phyloP scores from a whole-genome alignment of 108 stramenopile species.

The Cyclotella distinguenda region DNA sequence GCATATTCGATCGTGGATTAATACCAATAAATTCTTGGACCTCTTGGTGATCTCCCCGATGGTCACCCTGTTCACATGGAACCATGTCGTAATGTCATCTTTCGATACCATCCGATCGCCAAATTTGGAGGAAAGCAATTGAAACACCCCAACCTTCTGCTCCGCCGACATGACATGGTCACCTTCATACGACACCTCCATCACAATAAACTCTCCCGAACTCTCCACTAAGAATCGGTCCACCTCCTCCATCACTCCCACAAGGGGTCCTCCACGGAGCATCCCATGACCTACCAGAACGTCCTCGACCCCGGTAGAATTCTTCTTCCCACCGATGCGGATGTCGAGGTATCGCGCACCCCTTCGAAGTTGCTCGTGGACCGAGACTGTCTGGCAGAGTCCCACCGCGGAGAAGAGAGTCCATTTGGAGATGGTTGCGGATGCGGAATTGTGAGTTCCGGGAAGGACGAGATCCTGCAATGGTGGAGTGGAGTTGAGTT shows the following conservation, averaged over 20 bases:
- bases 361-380: conserved; percentile 57
- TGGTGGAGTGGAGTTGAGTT: not conserved
- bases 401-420: conserved; percentile 60
- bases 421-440: conserved; percentile 53
- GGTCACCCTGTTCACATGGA: conserved; percentile 14
- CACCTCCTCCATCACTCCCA: conserved; percentile 52
- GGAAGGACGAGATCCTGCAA: conserved; percentile 53
- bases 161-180: conserved; percentile 1
- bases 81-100: conserved; percentile 13
- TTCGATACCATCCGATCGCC: conserved; percentile 12
- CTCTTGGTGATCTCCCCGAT: conserved; percentile 14
- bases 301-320: conserved; percentile 1
- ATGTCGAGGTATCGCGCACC: conserved; percentile 65
- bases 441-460: conserved; percentile 68
- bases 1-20: conserved; percentile 23
- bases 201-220: conserved; percentile 56
- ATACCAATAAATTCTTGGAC: conserved; percentile 21
- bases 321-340: conserved; percentile 44
- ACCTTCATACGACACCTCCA: conserved; percentile 47
- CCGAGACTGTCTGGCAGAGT: conserved; percentile 56
- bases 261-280: conserved; percentile 48
- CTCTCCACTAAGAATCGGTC: conserved; percentile 48
- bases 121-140: conserved; percentile 13
- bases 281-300: conserved; percentile 50
- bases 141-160: conserved; percentile 6